Evolutionary conservation across 371 early-diverging fungal species (phyloP).

Genomic region (Mortierella sp.): DNA sequence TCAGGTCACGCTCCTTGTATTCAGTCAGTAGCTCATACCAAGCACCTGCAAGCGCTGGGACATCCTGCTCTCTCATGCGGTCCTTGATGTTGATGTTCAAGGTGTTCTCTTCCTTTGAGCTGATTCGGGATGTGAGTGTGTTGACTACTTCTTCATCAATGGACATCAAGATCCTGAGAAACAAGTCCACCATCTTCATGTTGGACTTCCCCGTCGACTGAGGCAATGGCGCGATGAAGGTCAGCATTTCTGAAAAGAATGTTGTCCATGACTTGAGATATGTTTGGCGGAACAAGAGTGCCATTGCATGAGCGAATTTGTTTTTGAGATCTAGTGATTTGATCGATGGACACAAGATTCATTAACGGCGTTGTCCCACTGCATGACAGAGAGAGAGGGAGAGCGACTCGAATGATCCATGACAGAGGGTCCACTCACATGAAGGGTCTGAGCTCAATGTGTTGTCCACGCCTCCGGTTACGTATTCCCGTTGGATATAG

Average conservation of each 20-base stretch:
- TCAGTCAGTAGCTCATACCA: constrained; percentile 81
- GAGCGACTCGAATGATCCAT: neutral
- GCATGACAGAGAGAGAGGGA: no score
- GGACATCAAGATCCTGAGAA: constrained; percentile 81
- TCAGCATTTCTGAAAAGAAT: constrained; percentile 88
- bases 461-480: constrained; percentile 54
- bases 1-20: constrained; percentile 61
- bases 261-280: constrained; percentile 89
- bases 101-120: constrained; percentile 72
- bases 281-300: constrained; percentile 82
- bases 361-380: no score
- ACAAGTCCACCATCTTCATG: constrained; percentile 78
- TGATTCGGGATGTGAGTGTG: constrained; percentile 71
- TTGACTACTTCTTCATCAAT: constrained; percentile 95
- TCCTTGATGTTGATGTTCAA: constrained; percentile 91
- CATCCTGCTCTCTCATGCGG: constrained; percentile 87
- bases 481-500: constrained; percentile 73
- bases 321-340: constrained; percentile 76
- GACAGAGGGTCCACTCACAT: constrained; percentile 54
- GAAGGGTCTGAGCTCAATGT: constrained; percentile 58
- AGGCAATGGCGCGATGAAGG: constrained; percentile 61
- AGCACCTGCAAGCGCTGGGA: constrained; percentile 75
- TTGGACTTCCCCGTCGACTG: constrained; percentile 55
- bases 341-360: no score
- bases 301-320: constrained; percentile 88